Evolutionary conservation across 2,329 filamentous ascomycete species (phyloP).

Genomic region (Aspergillus aculeatinus): DNA sequence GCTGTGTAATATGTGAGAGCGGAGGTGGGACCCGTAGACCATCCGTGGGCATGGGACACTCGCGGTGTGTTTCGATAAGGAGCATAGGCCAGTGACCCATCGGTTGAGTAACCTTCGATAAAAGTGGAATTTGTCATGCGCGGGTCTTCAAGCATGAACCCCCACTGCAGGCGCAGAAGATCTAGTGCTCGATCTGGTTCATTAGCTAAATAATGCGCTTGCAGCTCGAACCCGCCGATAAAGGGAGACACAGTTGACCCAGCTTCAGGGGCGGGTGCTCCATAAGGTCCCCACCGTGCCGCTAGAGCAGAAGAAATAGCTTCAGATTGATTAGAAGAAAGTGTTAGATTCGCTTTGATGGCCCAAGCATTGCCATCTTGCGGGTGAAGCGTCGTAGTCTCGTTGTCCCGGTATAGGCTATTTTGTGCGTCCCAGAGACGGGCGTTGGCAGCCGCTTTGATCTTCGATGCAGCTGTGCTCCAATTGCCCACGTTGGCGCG

Average conservation of each 20-base stretch:
- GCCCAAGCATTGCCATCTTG: constrained; percentile 43
- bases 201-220: constrained; percentile 44
- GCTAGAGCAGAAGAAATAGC: constrained; percentile 40
- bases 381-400: constrained; percentile 29
- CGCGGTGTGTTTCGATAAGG: constrained; percentile 51
- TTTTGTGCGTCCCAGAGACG: constrained; percentile 27
- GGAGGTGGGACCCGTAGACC: constrained; percentile 51
- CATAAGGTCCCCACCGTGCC: constrained; percentile 46
- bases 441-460: constrained; percentile 28
- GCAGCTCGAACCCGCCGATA: constrained; percentile 45
- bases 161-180: constrained; percentile 51
- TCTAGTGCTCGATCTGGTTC: constrained; percentile 42
- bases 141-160: constrained; percentile 56
- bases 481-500: constrained; percentile 18
- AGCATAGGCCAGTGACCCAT: constrained; percentile 50
- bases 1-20: constrained; percentile 45
- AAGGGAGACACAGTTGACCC: constrained; percentile 44
- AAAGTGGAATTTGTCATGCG: constrained; percentile 56
- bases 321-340: constrained; percentile 22
- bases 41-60: constrained; percentile 52
- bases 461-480: constrained; percentile 17
- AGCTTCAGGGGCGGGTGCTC: constrained; percentile 48
- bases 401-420: constrained; percentile 31
- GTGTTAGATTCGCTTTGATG: constrained; percentile 34
- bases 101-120: constrained; percentile 51